Percentiles rank a stretch among this genome's conserved stretches.
Evolutionary conservation across 2,329 filamentous ascomycete species (phyloP).

Genomic region (Blastomyces percursus): DNA sequence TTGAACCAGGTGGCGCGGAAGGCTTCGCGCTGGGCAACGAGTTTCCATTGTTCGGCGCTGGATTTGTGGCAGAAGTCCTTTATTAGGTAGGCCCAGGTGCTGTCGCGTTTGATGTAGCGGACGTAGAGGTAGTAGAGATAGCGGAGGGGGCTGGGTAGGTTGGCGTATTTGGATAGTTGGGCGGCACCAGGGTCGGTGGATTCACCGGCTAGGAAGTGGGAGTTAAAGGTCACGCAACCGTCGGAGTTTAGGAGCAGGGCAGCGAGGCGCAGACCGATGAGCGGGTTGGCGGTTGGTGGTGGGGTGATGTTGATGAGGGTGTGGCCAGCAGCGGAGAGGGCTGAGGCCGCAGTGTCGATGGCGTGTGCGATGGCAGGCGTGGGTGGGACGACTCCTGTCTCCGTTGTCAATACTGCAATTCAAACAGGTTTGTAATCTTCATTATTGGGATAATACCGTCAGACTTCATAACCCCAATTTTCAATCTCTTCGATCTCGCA

Average conservation of each 20-base stretch:
- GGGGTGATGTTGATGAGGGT: constrained; percentile 56
- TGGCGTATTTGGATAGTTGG: constrained; percentile 64
- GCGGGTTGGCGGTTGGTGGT: constrained; percentile 63
- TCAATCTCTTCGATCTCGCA: constrained; percentile 52
- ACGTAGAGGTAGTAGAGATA: constrained; percentile 84
- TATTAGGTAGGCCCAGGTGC: constrained; percentile 67
- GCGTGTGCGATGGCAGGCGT: constrained; percentile 74
- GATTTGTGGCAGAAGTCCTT: constrained; percentile 62
- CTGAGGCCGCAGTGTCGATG: constrained; percentile 57
- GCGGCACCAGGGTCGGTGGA: constrained; percentile 66
- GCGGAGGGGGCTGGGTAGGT: constrained; percentile 60
- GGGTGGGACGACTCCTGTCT: constrained; percentile 62
- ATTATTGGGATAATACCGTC: constrained; percentile 41
- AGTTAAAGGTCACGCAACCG: constrained; percentile 68
- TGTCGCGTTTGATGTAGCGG: constrained; percentile 67
- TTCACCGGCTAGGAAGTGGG: constrained; percentile 65
- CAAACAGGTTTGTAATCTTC: not conserved
- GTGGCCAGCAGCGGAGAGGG: constrained; percentile 62
- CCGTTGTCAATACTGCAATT: constrained; percentile 7
- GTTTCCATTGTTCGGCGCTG: constrained; percentile 69
- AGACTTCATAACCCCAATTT: constrained; percentile 65
- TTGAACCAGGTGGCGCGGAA: constrained; percentile 71
- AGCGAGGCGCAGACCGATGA: constrained; percentile 64
- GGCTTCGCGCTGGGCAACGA: constrained; percentile 63
- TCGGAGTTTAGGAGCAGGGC: constrained; percentile 75